Conservation (phyloP, 306 rosid species). For the Rosa persica region DNA sequence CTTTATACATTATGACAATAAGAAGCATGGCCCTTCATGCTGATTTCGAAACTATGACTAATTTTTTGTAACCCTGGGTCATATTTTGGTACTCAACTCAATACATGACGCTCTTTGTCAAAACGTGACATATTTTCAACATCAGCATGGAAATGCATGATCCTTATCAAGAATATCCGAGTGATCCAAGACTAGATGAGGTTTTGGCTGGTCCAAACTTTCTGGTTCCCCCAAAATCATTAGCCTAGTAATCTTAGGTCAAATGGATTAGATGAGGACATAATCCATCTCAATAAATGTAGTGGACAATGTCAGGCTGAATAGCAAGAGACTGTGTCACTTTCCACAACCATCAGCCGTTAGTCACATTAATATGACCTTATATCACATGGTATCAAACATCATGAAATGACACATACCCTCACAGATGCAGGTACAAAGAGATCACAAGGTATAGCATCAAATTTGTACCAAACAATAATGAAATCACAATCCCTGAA, state of each 20-base stretch:
- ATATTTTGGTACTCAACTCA: background rate
- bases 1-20: background rate
- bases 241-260: background rate
- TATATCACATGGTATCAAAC: background rate
- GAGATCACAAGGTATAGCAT: constrained; percentile 5
- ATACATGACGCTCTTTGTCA: background rate
- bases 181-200: background rate
- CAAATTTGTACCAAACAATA: constrained; percentile 15
- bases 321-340: constrained; percentile 7
- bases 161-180: background rate
- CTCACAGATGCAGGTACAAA: constrained; percentile 11
- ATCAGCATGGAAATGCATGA: background rate
- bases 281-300: background rate
- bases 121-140: background rate
- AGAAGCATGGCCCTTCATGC: background rate
- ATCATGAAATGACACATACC: background rate
- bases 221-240: background rate
- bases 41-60: too few relatives aligned
- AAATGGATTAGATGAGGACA: background rate
- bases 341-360: constrained; percentile 13
- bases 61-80: too few relatives aligned
- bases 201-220: background rate
- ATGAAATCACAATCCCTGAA: constrained; percentile 21
- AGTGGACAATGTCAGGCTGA: background rate
- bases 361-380: constrained; percentile 16